Conservation (phyloP, 352 stramenopile species). For the Lagenidium giganteum region DNA sequence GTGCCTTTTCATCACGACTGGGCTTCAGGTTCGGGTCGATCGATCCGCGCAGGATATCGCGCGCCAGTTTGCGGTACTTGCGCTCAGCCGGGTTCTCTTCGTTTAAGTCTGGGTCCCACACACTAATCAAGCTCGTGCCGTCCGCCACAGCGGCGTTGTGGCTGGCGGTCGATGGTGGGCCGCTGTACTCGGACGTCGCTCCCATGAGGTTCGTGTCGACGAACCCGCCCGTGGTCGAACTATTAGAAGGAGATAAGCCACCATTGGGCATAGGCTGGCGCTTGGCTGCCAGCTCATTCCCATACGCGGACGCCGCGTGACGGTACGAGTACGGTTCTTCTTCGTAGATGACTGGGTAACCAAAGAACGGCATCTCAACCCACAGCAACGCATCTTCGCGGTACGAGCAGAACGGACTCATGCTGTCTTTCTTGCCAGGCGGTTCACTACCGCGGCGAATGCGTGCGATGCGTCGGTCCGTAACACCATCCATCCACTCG, state of each 20-base stretch:
- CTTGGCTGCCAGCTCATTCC: background rate
- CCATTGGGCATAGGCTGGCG: slow-evolving; percentile 3
- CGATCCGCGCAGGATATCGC: slow-evolving; percentile 93
- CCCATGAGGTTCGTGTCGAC: too few species aligned
- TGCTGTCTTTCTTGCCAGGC: slow-evolving; percentile 54
- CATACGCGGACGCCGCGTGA: slow-evolving; percentile 20
- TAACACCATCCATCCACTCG: slow-evolving; percentile 91
- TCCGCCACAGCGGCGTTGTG: slow-evolving; percentile 1
- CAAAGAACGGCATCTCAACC: slow-evolving; percentile 91
- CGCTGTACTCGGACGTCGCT: background rate
- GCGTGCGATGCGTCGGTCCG: slow-evolving; percentile 75
- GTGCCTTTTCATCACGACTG: slow-evolving; percentile 90
- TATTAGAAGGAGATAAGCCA: background rate
- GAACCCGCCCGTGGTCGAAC: too few species aligned
- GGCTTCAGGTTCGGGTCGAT: slow-evolving; percentile 98
- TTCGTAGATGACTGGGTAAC: slow-evolving; percentile 89
- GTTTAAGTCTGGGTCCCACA: slow-evolving; percentile 84
- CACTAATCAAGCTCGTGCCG: slow-evolving; percentile 45
- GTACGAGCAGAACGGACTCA: slow-evolving; percentile 78
- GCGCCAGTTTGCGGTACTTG: slow-evolving; percentile 97
- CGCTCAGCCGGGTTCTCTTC: slow-evolving; percentile 93
- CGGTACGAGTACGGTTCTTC: slow-evolving; percentile 87
- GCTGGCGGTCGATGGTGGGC: slow-evolving; percentile 10
- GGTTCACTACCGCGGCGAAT: slow-evolving; percentile 79
- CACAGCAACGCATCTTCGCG: slow-evolving; percentile 76